Percentiles rank a stretch among this genome's conserved stretches.
Conservation (phyloP, 2,329 filamentous ascomycete species). For the Pseudocercospora crystallina region DNA sequence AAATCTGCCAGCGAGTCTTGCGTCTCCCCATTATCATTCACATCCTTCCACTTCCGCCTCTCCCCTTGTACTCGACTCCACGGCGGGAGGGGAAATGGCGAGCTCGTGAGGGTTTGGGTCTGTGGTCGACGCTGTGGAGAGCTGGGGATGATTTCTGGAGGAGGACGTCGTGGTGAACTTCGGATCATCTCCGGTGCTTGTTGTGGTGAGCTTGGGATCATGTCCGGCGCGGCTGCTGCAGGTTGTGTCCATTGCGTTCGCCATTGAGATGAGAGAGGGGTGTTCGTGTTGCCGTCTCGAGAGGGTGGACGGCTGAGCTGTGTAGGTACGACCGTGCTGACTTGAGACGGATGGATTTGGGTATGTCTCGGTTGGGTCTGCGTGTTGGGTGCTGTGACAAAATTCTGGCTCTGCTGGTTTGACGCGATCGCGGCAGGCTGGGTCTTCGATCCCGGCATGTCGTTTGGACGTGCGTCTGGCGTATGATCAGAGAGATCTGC, state of each 20-base stretch:
- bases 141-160: too few species aligned
- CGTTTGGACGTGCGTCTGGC: background rate
- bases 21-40: background rate
- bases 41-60: background rate
- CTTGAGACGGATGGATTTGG: conserved; percentile 4
- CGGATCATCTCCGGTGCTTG: background rate
- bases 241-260: too few species aligned
- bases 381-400: background rate
- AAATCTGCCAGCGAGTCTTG: conserved; percentile 2
- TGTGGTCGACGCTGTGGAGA: too few species aligned
- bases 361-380: background rate
- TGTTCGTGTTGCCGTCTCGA: background rate
- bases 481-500: too few species aligned
- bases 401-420: background rate
- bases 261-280: too few species aligned
- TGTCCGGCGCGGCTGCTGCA: background rate
- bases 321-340: conserved; percentile 16
- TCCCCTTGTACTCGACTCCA: background rate
- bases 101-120: conserved; percentile 14
- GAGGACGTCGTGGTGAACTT: too few species aligned
- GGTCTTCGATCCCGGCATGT: background rate
- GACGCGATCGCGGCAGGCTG: background rate
- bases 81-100: conserved; percentile 17
- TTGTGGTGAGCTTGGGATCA: background rate
- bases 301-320: conserved; percentile 2